Evolutionary conservation across 345 rosid genomes (phyloP).

Genomic region (Dimocarpus longan): DNA sequence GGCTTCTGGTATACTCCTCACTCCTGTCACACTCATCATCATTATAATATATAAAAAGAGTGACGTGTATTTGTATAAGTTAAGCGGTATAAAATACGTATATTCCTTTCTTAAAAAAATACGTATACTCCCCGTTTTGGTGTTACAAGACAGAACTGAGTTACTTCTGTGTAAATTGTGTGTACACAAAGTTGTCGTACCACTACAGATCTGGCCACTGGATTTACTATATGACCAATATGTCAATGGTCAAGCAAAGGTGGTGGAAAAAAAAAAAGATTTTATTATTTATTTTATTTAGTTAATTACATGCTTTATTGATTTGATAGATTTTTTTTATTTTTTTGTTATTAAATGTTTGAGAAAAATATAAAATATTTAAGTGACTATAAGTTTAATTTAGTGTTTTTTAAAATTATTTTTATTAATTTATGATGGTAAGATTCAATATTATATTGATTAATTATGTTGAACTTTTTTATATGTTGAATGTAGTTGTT

Average conservation of each 20-base stretch:
- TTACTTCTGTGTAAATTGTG: conserved; percentile 2
- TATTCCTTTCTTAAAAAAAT: conserved; percentile 9
- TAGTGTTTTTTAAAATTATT: no score
- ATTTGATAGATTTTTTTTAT: not conserved
- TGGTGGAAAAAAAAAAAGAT: not conserved
- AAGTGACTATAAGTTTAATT: not conserved
- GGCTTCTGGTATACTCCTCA: conserved; percentile 38
- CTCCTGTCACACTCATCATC: conserved; percentile 31
- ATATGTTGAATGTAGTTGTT: no score
- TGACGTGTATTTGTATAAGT: conserved; percentile 22
- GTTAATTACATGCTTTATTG: not conserved
- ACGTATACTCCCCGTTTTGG: not conserved
- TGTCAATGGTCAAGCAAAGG: no score
- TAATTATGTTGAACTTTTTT: no score
- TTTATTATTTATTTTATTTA: not conserved
- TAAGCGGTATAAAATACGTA: conserved; percentile 19
- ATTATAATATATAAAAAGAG: conserved; percentile 3
- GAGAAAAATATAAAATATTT: not conserved
- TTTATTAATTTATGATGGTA: no score
- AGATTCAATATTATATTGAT: no score
- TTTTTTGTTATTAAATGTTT: not conserved
- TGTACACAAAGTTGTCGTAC: not conserved
- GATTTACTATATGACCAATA: not conserved
- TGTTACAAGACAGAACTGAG: not conserved
- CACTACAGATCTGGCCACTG: not conserved